Evolutionary conservation across 345 rosid genomes (phyloP).

Genomic region (Streptanthus diversifolius): DNA sequence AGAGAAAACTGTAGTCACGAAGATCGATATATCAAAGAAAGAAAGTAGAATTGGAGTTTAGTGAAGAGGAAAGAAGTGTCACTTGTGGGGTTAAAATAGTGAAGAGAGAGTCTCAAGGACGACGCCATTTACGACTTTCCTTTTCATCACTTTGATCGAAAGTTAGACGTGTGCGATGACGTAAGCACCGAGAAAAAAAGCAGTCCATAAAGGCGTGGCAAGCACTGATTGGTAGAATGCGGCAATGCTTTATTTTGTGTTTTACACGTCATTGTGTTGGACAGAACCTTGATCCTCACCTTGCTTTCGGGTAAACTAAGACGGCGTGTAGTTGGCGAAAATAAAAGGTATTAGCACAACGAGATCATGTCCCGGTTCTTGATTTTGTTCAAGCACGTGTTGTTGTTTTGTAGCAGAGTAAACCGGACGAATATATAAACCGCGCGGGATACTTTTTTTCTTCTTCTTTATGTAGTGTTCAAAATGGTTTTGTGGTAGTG

Average conservation of each 20-base stretch:
- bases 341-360: background rate
- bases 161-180: conserved; percentile 15
- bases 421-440: conserved; percentile 5
- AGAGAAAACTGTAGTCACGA: conserved; percentile 22
- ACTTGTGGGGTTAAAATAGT: conserved; percentile 20
- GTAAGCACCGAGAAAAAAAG: conserved; percentile 4
- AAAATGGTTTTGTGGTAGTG: background rate
- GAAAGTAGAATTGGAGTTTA: conserved; percentile 14
- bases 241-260: background rate
- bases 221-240: background rate
- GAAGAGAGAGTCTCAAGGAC: background rate
- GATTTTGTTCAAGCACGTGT: conserved; percentile 15
- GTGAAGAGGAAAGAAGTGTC: conserved; percentile 26
- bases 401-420: conserved; percentile 18
- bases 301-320: conserved; percentile 19
- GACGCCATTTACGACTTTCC: conserved; percentile 27
- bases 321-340: conserved; percentile 19
- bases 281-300: background rate
- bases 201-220: background rate
- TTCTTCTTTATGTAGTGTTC: background rate
- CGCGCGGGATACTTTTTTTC: background rate
- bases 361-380: conserved; percentile 29
- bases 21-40: background rate
- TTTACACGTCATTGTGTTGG: conserved; percentile 22
- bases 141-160: conserved; percentile 9